Conservation (phyloP, 106 monocot species). For the Posidonia australis region DNA sequence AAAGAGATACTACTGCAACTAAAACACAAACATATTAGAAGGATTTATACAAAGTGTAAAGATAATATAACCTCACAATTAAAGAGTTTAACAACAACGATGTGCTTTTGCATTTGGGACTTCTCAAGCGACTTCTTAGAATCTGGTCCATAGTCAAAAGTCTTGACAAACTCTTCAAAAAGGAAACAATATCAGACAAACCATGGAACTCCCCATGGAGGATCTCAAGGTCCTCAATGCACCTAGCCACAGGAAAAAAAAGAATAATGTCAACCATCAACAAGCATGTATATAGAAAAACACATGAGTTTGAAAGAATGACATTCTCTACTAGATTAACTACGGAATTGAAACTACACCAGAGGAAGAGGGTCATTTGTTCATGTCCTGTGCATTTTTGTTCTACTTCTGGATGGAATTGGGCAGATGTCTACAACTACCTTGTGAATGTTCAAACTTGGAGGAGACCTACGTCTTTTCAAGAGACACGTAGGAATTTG, state of each 20-base stretch:
- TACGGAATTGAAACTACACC: too few relatives aligned
- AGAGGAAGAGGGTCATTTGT: conserved; percentile 26
- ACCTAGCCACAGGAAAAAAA: conserved; percentile 17
- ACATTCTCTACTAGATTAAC: conserved; percentile 18
- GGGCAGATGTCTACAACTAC: too few relatives aligned
- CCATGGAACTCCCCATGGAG: too few relatives aligned
- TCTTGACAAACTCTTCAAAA: conserved; percentile 75
- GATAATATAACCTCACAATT: conserved; percentile 85
- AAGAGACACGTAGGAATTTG: too few relatives aligned
- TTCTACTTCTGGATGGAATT: too few relatives aligned
- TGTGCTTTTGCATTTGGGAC: conserved; percentile 46
- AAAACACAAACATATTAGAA: too few relatives aligned
- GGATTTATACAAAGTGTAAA: too few relatives aligned
- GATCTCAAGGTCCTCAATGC: too few relatives aligned
- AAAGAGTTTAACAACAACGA: conserved; percentile 68
- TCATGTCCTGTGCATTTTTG: too few relatives aligned
- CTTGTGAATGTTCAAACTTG: too few relatives aligned
- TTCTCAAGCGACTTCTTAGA: conserved; percentile 50
- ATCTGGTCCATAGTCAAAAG: conserved; percentile 33
- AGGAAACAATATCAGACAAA: conserved; percentile 77
- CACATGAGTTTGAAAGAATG: conserved; percentile 29
- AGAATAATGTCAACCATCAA: not conserved
- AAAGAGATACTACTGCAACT: too few relatives aligned
- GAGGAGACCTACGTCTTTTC: too few relatives aligned
- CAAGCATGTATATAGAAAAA: not conserved